Base-by-base conservation (phyloP, 495 filamentous ascomycete species). In the Oidiodendron maius region DNA sequence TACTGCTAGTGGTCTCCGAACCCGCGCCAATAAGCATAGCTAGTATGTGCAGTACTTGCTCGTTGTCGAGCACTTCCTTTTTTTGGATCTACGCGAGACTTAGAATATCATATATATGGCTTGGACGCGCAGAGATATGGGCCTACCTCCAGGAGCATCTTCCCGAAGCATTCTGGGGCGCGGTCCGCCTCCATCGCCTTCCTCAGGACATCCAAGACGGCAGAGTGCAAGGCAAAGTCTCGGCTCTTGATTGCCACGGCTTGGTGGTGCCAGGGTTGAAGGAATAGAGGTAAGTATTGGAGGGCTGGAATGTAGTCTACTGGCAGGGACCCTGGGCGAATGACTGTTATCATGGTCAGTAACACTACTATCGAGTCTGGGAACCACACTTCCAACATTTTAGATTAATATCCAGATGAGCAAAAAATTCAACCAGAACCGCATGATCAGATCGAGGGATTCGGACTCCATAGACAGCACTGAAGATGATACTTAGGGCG, bases 1-100 rank as follows among this genome's bases (percentile, higher is more conserved):
- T 68, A 45, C 59, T 63, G 13, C 70, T 62, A 16, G 66, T 71
- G 55, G 78, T 82, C 53, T 83, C 81, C 28, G 3, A 5, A 5
- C 26, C 26, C 5, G 26, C 26, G 5, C 12, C 26, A 12, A 30
- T 5, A 30, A 30, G 26, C 5, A 12, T 30, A 12, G 5, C 26
- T 5, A 12, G 12, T 5, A 30, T 30, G 12, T 30, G 12, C 5
- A 5, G 5, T 5, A 12, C 26, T 12, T 30, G 26, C 5, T 30
- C 26, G 26, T 30, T 12, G 12, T 12, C 12, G 12, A 30, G 12
- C 12, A 5, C 26, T 30, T 30, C 26, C 26, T 30, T 30, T 30
- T 30, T 12, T 30, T 30, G 26, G 26, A 30, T 30, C 26, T 5
- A 30, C 5, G 26, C 26, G 12, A 12, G 12, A 18, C 47, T n/a